Base-by-base conservation (phyloP, 352 stramenopile species). In the Globisporangium cederbergense region DNA sequence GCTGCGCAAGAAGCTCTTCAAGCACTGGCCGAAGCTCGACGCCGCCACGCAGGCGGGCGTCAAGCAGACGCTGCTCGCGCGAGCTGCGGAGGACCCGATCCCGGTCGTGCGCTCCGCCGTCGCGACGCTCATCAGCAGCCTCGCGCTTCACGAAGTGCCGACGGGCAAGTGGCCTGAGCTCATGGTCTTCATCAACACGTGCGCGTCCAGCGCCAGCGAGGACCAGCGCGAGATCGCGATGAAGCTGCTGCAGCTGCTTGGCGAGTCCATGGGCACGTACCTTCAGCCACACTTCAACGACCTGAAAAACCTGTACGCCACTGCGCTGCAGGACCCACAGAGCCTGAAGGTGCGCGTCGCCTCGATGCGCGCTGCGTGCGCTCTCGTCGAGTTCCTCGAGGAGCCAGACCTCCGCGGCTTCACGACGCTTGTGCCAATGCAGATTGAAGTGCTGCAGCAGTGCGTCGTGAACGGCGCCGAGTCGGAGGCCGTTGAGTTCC, bases 1-100 rank as follows among this genome's bases (percentile, higher is more conserved):
- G 71, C 80, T 99, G 49, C 91, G 94, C 64, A 98, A 98, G 79
- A 96, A 97, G 70, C 87, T 99, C 50, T 78, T 91, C 58, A 93
- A 95, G 71, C 93, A 98, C 74, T 98, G 96, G 78, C 72, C 79
- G 28, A 96, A 96, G 71, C 88, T 98, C 60, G 90, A 98, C 73
- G 76, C 66, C 2, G 56, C 76, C 2, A 88, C 81, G 28, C 90
- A 96, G 72, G 72, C 72, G 2, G 74, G 80, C 14, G 76, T 98
- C 64, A 98, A 98, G 73, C 75, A 93, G 69, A 81, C 90, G 72
- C 73, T 99, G 43, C 80, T 98, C 1, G 61, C 64, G 36, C 86
- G 94, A 58, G 75, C 96, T 42, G 82, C 80, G 34, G 85, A 91
- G 53, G 94, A 99, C 76, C 81, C 86, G 3, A 85, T 93, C 54